Conservation (phyloP, 805 yeast species). For the Kluyveromyces dobzhanskii region DNA sequence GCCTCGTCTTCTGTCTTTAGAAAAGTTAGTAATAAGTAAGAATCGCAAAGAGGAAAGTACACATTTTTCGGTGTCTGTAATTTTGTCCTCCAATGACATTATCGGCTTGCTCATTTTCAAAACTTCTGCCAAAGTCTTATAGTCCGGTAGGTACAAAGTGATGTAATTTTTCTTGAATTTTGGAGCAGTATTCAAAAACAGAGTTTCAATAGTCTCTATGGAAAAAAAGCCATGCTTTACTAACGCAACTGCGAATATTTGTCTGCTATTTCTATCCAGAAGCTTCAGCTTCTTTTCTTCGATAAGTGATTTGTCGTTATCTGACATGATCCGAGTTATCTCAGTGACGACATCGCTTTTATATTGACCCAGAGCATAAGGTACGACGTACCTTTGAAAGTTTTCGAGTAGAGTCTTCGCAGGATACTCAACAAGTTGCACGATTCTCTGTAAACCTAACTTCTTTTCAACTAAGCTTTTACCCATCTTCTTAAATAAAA, state of each 20-base stretch:
- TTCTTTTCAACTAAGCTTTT: slow-evolving; percentile 43
- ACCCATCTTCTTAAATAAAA: slow-evolving; percentile 56
- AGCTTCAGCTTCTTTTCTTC: slow-evolving; percentile 17
- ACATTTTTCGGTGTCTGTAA: slow-evolving; percentile 18
- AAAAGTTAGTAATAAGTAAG: slow-evolving; percentile 20
- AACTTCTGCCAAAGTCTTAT: slow-evolving; percentile 26
- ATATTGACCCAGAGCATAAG: slow-evolving; percentile 61
- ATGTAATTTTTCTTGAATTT: slow-evolving; percentile 23
- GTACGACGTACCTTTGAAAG: slow-evolving; percentile 68
- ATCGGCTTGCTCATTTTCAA: slow-evolving; percentile 20
- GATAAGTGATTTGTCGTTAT: slow-evolving; percentile 12
- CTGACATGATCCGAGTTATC: slow-evolving; percentile 25
- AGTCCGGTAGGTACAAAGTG: slow-evolving; percentile 24
- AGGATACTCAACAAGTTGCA: slow-evolving; percentile 58
- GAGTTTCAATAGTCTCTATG: slow-evolving; percentile 22
- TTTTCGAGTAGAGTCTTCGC: slow-evolving; percentile 53
- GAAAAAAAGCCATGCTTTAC: slow-evolving; percentile 28
- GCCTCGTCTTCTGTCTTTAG: slow-evolving; percentile 21
- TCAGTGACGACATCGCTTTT: slow-evolving; percentile 47
- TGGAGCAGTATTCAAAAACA: slow-evolving; percentile 23
- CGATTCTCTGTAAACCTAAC: slow-evolving; percentile 47
- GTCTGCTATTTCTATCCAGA: slow-evolving; percentile 24
- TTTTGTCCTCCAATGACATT: slow-evolving; percentile 8
- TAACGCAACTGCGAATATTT: slow-evolving; percentile 28
- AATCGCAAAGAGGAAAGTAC: slow-evolving; percentile 22